Percentiles rank a stretch among this genome's conserved stretches.
These are phyloP conservation scores for Pneumocystis carinii DNA, from an alignment of 1,139 yeast genomes.

Conservation along the genomic window DNA sequence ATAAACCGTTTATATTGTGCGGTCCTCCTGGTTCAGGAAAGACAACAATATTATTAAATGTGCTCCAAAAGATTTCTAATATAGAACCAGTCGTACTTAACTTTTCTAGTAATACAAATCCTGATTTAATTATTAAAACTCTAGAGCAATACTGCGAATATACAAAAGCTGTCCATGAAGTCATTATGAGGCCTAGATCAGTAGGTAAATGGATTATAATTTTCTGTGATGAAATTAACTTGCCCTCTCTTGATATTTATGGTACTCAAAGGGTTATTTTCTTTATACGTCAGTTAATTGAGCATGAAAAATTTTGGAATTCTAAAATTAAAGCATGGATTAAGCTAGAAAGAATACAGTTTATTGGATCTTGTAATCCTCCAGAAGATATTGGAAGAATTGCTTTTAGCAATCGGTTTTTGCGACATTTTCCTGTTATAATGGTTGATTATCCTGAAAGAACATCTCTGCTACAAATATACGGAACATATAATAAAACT, in stretches of 20 bases:
- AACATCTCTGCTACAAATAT: constrained; percentile 53
- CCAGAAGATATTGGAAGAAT: constrained; percentile 68
- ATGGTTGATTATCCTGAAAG: constrained; percentile 70
- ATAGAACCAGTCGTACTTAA: constrained; percentile 56
- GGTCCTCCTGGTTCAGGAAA: constrained; percentile 99
- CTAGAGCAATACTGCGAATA: constrained; percentile 63
- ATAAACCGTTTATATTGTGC: constrained; percentile 54
- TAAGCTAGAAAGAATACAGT: constrained; percentile 45
- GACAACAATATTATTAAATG: constrained; percentile 73
- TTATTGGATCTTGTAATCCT: constrained; percentile 93
- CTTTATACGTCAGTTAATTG: constrained; percentile 60
- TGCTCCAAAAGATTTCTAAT: constrained; percentile 43
- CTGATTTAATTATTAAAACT: constrained; percentile 45
- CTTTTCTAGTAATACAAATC: constrained; percentile 70
- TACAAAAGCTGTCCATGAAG: constrained; percentile 37
- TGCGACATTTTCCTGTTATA: constrained; percentile 52
- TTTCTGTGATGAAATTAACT: constrained; percentile 84
- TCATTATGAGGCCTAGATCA: constrained; percentile 42
- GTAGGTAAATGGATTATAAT: constrained; percentile 63
- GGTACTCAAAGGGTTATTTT: constrained; percentile 68
- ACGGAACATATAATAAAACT: constrained; percentile 43
- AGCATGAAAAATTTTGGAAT: constrained; percentile 67
- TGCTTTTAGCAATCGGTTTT: constrained; percentile 43
- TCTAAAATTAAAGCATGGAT: constrained; percentile 51
- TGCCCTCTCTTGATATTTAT: constrained; percentile 59